Evolutionary conservation across 495 filamentous ascomycete genomes (phyloP).

Genomic region (Massariosphaeria phaeospora): DNA sequence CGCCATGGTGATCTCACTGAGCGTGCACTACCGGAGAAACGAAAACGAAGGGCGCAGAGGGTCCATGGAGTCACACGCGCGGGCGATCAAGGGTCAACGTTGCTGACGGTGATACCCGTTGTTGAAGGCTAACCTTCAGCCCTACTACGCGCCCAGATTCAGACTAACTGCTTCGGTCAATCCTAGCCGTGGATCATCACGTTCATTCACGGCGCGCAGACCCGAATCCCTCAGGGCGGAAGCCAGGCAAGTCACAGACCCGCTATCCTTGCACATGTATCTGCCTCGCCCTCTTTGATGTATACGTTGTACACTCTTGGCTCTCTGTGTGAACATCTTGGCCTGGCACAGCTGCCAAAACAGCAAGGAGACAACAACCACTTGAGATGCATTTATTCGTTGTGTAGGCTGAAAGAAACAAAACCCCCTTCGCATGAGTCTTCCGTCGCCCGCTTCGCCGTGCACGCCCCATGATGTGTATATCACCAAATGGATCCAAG

Average conservation of each 20-base stretch:
- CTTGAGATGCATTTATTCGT: slow-evolving; percentile 2
- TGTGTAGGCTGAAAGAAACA: not conserved
- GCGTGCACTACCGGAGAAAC: not conserved
- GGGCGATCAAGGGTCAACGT: not conserved
- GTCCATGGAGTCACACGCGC: not conserved
- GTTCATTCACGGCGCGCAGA: too few relatives aligned
- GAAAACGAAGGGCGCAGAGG: not conserved
- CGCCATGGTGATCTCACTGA: slow-evolving; percentile 14
- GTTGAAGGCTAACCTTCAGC: too few relatives aligned
- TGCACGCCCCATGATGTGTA: slow-evolving; percentile 3
- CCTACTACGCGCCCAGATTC: too few relatives aligned
- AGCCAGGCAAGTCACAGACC: too few relatives aligned
- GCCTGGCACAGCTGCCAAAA: too few relatives aligned
- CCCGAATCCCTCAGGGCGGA: too few relatives aligned
- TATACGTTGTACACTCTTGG: too few relatives aligned
- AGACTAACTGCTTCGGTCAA: not conserved
- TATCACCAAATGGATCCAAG: slow-evolving; percentile 1
- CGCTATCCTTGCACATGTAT: too few relatives aligned
- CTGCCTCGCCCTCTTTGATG: too few relatives aligned
- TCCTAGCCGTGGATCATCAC: too few relatives aligned
- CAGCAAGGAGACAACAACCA: not conserved
- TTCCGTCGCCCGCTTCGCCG: not conserved
- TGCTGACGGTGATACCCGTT: not conserved
- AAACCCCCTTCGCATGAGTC: slow-evolving; percentile 1
- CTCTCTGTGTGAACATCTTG: too few relatives aligned